These are phyloP conservation scores for Silene latifolia DNA, from an alignment of 148 eudicot genomes.

Conservation along the genomic window DNA sequence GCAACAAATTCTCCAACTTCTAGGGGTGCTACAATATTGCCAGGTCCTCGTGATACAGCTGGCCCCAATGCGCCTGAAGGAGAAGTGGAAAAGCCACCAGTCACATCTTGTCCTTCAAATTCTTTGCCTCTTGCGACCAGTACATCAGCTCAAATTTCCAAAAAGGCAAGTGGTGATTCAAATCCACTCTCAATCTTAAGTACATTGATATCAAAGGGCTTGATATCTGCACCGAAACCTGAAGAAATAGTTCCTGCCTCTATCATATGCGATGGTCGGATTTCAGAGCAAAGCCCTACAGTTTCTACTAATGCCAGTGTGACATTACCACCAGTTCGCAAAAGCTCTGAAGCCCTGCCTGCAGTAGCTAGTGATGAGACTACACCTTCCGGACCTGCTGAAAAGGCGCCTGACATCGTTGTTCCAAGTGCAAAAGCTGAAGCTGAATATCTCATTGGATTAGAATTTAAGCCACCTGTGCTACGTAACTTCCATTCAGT, in stretches of 20 bases:
- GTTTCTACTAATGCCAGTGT: constrained; percentile 23
- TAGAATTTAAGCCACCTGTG: constrained; percentile 67
- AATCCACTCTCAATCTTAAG: constrained; percentile 67
- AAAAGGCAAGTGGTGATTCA: constrained; percentile 31
- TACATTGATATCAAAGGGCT: constrained; percentile 76
- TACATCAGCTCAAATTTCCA: constrained; percentile 34
- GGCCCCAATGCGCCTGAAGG: constrained; percentile 25
- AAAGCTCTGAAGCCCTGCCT: constrained; percentile 20
- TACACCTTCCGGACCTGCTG: constrained; percentile 27
- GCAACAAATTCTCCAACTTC: constrained; percentile 30
- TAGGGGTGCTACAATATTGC: constrained; percentile 17
- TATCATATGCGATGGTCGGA: constrained; percentile 16
- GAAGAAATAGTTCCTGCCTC: constrained; percentile 38
- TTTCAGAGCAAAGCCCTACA: constrained; percentile 27
- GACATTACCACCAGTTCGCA: constrained; percentile 27
- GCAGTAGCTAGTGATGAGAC: constrained; percentile 30
- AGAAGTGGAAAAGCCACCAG: constrained; percentile 41
- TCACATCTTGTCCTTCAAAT: constrained; percentile 32
- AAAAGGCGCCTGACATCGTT: constrained; percentile 25
- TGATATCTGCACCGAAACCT: constrained; percentile 63
- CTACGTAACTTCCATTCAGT: constrained; percentile 58
- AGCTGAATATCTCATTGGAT: constrained; percentile 58
- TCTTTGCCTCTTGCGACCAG: constrained; percentile 26
- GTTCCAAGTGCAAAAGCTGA: constrained; percentile 29
- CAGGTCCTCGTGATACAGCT: constrained; percentile 23